A percentile compares a stretch with the other conserved stretches of the same genome.
phyloP scores from a whole-genome alignment of 306 rosid species.

The Cicer chorassanicum region DNA sequence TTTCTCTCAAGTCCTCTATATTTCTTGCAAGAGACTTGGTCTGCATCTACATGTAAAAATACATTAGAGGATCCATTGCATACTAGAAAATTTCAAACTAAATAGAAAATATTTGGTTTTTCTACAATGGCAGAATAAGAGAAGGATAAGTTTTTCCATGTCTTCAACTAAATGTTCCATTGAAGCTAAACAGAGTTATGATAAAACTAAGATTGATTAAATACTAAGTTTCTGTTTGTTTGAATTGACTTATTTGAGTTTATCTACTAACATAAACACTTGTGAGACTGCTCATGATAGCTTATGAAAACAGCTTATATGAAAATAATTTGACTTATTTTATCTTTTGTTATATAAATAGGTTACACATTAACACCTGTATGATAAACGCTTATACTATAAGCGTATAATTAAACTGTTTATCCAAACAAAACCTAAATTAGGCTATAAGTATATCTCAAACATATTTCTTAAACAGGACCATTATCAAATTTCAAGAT shows the following conservation, averaged over 20 bases:
- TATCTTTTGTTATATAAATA: too few species aligned
- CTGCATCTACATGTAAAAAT: slow-evolving; percentile 60
- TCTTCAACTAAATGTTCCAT: neutral
- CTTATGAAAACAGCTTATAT: too few species aligned
- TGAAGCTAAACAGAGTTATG: neutral
- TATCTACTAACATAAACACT: too few species aligned
- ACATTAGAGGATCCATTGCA: slow-evolving; percentile 48
- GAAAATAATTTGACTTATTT: too few species aligned
- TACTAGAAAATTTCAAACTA: slow-evolving; percentile 24
- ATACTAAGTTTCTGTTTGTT: too few species aligned
- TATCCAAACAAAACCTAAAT: too few species aligned
- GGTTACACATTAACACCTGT: too few species aligned
- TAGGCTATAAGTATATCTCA: neutral
- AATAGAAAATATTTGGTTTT: neutral
- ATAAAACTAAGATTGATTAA: neutral
- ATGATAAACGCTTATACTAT: too few species aligned
- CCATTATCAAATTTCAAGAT: slow-evolving; percentile 19
- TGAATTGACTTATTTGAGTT: too few species aligned
- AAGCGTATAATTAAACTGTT: too few species aligned
- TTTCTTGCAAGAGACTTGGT: slow-evolving; percentile 62
- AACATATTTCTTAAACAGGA: neutral
- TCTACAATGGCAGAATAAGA: neutral
- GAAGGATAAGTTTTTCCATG: neutral
- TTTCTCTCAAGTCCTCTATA: slow-evolving; percentile 58
- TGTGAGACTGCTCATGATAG: too few species aligned